A percentile compares a stretch with the other conserved stretches of the same genome.
phyloP scores from a whole-genome alignment of 2,329 filamentous ascomycete species.

The Aureobasidium mangrovei region DNA sequence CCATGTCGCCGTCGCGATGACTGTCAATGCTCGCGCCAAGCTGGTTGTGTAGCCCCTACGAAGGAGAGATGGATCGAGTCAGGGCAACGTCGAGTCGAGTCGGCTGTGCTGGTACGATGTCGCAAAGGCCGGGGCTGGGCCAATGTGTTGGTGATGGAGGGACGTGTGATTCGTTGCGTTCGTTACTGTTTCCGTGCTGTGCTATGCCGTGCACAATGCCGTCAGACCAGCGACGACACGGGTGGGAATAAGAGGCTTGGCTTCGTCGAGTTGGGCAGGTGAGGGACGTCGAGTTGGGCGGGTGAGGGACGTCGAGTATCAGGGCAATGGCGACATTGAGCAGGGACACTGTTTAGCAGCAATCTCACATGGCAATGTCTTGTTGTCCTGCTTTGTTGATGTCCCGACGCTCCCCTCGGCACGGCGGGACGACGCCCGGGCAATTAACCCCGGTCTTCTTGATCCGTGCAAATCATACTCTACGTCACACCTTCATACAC shows the following conservation, averaged over 20 bases:
- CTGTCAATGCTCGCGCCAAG: neutral
- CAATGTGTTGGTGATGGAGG: neutral
- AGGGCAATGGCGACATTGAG: neutral
- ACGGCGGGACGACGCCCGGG: slow-evolving; percentile 3
- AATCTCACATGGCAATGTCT: neutral
- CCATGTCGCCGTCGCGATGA: slow-evolving; percentile 4
- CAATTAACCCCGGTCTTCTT: neutral
- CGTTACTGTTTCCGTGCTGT: neutral
- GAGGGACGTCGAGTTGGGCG: neutral
- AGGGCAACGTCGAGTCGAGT: neutral
- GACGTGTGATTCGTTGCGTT: slow-evolving; percentile 2
- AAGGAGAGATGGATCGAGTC: neutral
- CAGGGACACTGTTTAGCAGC: neutral
- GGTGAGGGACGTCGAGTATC: neutral
- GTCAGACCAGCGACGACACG: slow-evolving; percentile 10
- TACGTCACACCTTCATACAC: too few species aligned
- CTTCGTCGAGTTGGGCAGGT: too few species aligned
- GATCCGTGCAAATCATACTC: too few species aligned
- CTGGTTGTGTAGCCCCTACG: neutral
- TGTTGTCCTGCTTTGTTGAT: slow-evolving; percentile 10
- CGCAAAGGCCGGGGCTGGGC: neutral
- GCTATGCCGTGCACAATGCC: neutral
- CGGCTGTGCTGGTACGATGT: neutral
- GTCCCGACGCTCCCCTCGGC: neutral
- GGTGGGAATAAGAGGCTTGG: neutral